Percentiles rank a stretch among this genome's conserved stretches.
These are phyloP conservation scores for Salix caprea DNA, from an alignment of 345 rosid genomes.

Conservation along the genomic window DNA sequence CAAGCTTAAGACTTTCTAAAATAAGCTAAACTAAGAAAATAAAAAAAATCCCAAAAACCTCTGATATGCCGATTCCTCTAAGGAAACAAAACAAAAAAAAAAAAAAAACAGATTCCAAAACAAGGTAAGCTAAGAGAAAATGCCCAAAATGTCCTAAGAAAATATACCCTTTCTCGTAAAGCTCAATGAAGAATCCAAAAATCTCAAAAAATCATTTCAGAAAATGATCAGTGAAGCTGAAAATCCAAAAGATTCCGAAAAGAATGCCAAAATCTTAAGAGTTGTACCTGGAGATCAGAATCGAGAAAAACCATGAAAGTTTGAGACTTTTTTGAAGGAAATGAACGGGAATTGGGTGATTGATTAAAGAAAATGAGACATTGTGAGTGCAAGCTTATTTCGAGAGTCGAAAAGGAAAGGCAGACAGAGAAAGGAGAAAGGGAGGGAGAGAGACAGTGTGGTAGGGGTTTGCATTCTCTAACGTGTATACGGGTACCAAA, in stretches of 20 bases:
- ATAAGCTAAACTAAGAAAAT: background rate
- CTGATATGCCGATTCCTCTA: background rate
- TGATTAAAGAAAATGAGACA: background rate
- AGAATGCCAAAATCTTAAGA: background rate
- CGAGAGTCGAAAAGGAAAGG: background rate
- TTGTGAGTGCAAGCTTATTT: background rate
- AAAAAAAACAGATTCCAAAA: background rate
- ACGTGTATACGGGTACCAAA: background rate
- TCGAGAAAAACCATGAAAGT: background rate
- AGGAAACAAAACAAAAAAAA: background rate
- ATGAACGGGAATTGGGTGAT: background rate
- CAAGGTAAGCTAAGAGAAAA: background rate
- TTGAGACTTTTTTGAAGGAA: background rate
- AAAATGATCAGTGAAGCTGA: background rate
- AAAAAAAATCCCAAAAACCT: background rate
- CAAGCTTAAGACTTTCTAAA: background rate
- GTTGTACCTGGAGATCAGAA: background rate
- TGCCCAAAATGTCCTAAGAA: background rate
- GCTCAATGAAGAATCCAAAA: background rate
- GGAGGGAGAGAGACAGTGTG: background rate
- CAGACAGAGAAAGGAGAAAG: background rate
- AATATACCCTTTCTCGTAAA: background rate
- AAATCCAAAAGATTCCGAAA: background rate
- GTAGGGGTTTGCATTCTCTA: background rate
- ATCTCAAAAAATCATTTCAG: background rate